These are phyloP conservation scores for Backusella macrospora DNA, from an alignment of 192 early-diverging fungal genomes.

Conservation along the genomic window DNA sequence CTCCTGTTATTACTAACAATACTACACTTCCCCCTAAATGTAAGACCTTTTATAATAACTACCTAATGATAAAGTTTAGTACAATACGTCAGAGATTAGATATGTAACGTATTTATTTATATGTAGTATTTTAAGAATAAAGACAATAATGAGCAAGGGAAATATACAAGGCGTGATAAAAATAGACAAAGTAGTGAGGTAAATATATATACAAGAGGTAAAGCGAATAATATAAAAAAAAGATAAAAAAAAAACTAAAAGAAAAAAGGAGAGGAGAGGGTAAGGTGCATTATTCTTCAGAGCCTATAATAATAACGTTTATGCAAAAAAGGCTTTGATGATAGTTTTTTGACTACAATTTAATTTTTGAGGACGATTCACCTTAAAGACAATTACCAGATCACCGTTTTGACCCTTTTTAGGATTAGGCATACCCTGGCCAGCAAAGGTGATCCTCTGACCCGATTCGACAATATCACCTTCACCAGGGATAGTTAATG, in stretches of 20 bases:
- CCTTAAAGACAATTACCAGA: slow-evolving; percentile 75
- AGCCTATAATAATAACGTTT: neutral
- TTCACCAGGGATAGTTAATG: slow-evolving; percentile 60
- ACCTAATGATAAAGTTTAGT: too few species aligned
- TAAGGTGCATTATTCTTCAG: too few species aligned
- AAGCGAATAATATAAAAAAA: neutral
- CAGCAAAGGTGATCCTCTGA: slow-evolving; percentile 65
- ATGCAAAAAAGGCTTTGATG: neutral
- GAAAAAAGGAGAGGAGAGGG: neutral
- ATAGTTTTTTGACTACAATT: neutral
- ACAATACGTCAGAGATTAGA: too few species aligned
- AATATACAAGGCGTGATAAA: neutral
- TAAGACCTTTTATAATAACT: too few species aligned
- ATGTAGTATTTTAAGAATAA: neutral
- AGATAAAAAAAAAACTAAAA: neutral
- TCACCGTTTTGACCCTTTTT: slow-evolving; percentile 86
- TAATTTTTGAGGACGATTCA: slow-evolving; percentile 71
- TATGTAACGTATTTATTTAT: neutral
- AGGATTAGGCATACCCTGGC: slow-evolving; percentile 94
- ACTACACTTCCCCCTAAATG: too few species aligned
- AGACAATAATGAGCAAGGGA: neutral
- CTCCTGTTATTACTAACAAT: too few species aligned
- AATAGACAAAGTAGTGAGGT: neutral
- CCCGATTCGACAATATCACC: slow-evolving; percentile 69
- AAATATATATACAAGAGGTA: neutral